Conservation (phyloP, 2,329 filamentous ascomycete genomes). For the Trichophyton mentagrophytes region DNA sequence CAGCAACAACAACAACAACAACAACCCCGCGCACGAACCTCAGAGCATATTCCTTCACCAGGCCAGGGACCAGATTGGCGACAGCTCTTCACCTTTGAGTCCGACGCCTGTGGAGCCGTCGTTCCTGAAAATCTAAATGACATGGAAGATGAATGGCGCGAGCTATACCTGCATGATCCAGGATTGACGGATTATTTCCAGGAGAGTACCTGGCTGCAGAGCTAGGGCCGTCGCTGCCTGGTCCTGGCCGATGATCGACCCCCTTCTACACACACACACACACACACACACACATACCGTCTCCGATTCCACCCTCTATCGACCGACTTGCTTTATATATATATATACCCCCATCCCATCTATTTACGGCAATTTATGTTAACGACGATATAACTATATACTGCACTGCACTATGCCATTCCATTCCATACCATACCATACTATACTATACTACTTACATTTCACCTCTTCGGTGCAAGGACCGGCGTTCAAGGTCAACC, state of each 20-base stretch:
- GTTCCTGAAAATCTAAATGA: slow-evolving; percentile 28
- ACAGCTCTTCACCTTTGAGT: slow-evolving; percentile 31
- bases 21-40: neutral
- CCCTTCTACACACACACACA: too few species aligned
- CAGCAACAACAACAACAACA: neutral
- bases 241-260: neutral
- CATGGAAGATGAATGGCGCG: slow-evolving; percentile 34
- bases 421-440: too few species aligned
- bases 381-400: too few species aligned
- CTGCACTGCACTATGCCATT: too few species aligned
- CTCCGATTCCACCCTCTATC: too few species aligned
- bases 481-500: too few species aligned
- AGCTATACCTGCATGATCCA: slow-evolving; percentile 33
- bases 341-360: too few species aligned
- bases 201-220: slow-evolving; percentile 29
- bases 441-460: too few species aligned
- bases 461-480: too few species aligned
- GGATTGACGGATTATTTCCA: slow-evolving; percentile 31
- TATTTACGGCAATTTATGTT: too few species aligned
- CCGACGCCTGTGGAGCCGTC: slow-evolving; percentile 27
- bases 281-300: too few species aligned
- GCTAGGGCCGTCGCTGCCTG: neutral
- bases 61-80: slow-evolving; percentile 29
- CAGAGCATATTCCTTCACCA: slow-evolving; percentile 19
- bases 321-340: too few species aligned